These are phyloP conservation scores for Alternaria hordeiaustralica DNA, from an alignment of 2,329 filamentous ascomycete species.

Conservation along the genomic window DNA sequence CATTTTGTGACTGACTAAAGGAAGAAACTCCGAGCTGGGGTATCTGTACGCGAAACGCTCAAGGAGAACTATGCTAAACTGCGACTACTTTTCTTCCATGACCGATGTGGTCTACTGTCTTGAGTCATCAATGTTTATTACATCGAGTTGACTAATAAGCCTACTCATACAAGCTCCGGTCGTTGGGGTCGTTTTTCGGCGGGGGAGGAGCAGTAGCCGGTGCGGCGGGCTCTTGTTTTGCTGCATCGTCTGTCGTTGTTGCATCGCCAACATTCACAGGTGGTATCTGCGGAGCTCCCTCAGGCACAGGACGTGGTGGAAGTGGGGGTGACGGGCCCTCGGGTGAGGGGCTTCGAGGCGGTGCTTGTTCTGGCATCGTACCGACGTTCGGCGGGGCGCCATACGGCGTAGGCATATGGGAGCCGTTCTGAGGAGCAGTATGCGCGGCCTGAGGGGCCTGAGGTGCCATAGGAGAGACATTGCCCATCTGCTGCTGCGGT, in stretches of 20 bases:
- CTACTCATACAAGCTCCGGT: constrained; percentile 28
- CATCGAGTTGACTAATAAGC: neutral
- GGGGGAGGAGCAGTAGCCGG: constrained; percentile 10
- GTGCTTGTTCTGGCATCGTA: neutral
- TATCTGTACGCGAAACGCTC: constrained; percentile 2
- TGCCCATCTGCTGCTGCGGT: constrained; percentile 6
- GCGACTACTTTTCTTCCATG: neutral
- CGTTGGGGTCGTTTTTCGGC: constrained; percentile 20
- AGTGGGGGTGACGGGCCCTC: constrained; percentile 7
- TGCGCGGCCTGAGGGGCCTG: constrained; percentile 23
- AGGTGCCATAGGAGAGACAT: constrained; percentile 7
- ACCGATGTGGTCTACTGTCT: neutral
- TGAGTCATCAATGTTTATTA: neutral
- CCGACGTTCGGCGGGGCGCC: neutral
- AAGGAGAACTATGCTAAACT: neutral
- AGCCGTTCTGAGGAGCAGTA: constrained; percentile 8
- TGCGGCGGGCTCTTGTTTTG: neutral
- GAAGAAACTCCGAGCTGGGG: neutral
- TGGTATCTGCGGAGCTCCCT: constrained; percentile 2
- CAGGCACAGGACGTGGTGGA: constrained; percentile 1
- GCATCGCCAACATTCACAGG: constrained; percentile 3
- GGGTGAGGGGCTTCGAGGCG: constrained; percentile 9
- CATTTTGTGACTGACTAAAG: too few relatives aligned
- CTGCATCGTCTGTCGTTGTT: neutral
- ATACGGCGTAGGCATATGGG: neutral